Evolutionary conservation across 2,329 filamentous ascomycete species (phyloP), one percentile per base, ranked within the genome.

Genomic region (Aspergillus hiratsukae): DNA sequence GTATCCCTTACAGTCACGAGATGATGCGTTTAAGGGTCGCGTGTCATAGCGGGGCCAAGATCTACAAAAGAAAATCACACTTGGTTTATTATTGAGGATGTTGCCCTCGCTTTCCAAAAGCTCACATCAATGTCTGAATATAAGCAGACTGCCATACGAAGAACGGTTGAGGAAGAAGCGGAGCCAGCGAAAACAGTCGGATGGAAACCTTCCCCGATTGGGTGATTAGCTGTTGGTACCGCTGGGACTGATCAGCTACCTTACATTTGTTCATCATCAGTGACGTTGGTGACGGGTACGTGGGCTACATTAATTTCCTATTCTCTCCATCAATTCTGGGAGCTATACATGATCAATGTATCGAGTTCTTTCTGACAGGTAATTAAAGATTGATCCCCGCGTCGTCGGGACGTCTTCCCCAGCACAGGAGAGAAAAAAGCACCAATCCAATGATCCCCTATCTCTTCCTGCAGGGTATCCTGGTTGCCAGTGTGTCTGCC

Each of bases 381-480:
- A 25, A 52, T 23, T 25, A 25, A 57, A 40, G 19, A 29, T 28
- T 9, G n/a, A 52, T 49, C 54, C 35, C 55, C 56, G 52, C 43
- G n/a, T 51, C 19, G 35, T 51, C 40, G 53, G 48, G 53, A 35
- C 48, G 51, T 51, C 49, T 31, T 41, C 11, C 25, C 43, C 21
- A 46, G 19, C 23, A 27, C 43, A 46, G 31, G 5, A 17, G 2
- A 37, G 37, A 35, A 50, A 48, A 35, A 49, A 56, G 55, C 49
- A 54, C 52, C 59, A 58, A 66, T 66, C 51, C 59, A 57, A 66
- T 66, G 65, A 55, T 63, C 59, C 52, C 60, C n/a, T 46, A 41
- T 31, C 51, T 52, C 21, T 27, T 64, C 17, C 45, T 63, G 28
- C 35, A 54, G 48, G 40, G 52, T 49, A 49, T 61, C 41, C 49